phyloP scores from a whole-genome alignment of 495 filamentous ascomycete species.

The Neurospora intermedia region DNA sequence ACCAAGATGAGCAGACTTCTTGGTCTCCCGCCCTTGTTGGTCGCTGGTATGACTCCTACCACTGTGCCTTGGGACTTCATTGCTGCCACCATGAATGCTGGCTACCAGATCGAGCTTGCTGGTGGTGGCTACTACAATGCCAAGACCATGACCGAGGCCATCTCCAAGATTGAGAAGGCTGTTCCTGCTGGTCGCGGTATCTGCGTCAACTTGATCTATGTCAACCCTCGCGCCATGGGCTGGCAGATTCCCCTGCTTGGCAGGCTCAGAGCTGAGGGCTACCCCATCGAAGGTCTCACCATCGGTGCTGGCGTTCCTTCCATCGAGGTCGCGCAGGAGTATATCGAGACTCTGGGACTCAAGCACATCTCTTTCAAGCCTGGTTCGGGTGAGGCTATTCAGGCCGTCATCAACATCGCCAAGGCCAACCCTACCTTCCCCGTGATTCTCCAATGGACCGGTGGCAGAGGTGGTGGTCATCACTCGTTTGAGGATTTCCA shows the following conservation, averaged over 20 bases:
- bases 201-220: constrained; percentile 90
- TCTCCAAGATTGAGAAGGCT: constrained; percentile 78
- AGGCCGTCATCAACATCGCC: constrained; percentile 84
- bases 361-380: constrained; percentile 96
- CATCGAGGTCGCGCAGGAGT: constrained; percentile 87
- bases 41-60: constrained; percentile 91
- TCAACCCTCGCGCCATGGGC: constrained; percentile 88
- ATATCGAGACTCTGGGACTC: constrained; percentile 85
- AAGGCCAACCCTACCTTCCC: constrained; percentile 85
- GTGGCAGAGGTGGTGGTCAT: constrained; percentile 86
- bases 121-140: constrained; percentile 92
- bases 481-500: constrained; percentile 96
- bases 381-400: constrained; percentile 79
- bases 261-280: constrained; percentile 72
- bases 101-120: constrained; percentile 87
- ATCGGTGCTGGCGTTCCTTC: constrained; percentile 92
- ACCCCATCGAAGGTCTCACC: constrained; percentile 88
- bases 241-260: constrained; percentile 95
- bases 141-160: constrained; percentile 76
- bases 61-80: constrained; percentile 95
- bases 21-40: constrained; percentile 83
- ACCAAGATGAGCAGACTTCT: constrained; percentile 95
- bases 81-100: constrained; percentile 89
- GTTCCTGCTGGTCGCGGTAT: constrained; percentile 90
- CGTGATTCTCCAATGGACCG: constrained; percentile 88